Conservation (phyloP, 164 flowering plant species). For the Vitis cinerea region DNA sequence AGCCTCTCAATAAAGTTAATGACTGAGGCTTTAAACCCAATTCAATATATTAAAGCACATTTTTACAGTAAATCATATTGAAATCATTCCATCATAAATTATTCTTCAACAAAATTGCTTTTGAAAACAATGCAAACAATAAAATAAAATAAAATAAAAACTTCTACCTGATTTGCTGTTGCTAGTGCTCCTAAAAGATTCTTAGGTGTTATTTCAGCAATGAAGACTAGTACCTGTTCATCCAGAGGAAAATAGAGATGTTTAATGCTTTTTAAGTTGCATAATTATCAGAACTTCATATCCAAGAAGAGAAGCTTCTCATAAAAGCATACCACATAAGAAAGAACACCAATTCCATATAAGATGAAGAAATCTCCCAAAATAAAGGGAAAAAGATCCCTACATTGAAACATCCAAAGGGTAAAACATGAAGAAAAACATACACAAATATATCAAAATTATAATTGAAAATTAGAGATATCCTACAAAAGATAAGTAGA, state of each 20-base stretch:
- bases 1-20: too few species aligned
- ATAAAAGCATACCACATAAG: slow-evolving; percentile 59
- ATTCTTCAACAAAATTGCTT: too few species aligned
- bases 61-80: background rate
- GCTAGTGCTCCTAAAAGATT: slow-evolving; percentile 82
- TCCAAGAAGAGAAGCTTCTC: too few species aligned
- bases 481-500: slow-evolving; percentile 57
- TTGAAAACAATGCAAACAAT: too few species aligned
- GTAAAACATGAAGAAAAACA: too few species aligned
- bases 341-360: slow-evolving; percentile 72
- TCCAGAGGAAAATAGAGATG: background rate
- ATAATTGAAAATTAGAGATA: background rate
- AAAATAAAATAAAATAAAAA: too few species aligned
- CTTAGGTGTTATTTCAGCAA: slow-evolving; percentile 84
- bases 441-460: background rate
- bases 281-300: too few species aligned
- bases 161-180: slow-evolving; percentile 68
- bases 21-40: too few species aligned
- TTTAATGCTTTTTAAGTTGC: too few species aligned
- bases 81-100: too few species aligned
- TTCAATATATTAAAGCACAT: too few species aligned
- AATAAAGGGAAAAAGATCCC: slow-evolving; percentile 55
- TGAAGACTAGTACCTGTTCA: slow-evolving; percentile 69
- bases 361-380: slow-evolving; percentile 46
- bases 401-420: slow-evolving; percentile 7